Conservation (phyloP, 805 yeast genomes). For the Ogataea nitratoaversa region DNA sequence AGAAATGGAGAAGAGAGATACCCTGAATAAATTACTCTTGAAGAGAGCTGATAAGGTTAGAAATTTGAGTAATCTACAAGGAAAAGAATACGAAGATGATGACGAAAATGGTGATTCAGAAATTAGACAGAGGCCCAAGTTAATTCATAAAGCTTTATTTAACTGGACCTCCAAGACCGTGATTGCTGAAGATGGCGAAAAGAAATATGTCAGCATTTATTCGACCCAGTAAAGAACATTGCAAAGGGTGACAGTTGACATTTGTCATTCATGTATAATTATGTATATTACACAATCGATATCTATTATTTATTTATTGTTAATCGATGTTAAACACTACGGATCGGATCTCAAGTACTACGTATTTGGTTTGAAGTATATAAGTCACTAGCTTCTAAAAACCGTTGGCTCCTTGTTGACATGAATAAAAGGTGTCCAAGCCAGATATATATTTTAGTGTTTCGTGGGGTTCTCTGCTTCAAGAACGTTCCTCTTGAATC, state of each 20-base stretch:
- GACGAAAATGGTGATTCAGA: conserved; percentile 13
- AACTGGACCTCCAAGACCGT: conserved; percentile 35
- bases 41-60: conserved; percentile 76
- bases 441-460: not conserved
- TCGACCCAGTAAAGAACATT: conserved; percentile 14
- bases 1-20: conserved; percentile 91
- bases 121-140: conserved; percentile 36
- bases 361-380: too few species aligned
- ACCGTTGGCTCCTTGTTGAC: not conserved
- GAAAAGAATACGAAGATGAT: conserved; percentile 28
- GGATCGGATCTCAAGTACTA: too few species aligned
- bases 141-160: conserved; percentile 42
- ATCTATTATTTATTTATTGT: too few species aligned
- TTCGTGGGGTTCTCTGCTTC: conserved; percentile 15
- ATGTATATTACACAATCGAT: too few species aligned
- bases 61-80: conserved; percentile 26
- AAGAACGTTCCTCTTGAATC: conserved; percentile 33
- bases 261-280: too few species aligned
- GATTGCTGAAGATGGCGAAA: conserved; percentile 10
- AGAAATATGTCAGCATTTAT: conserved; percentile 14
- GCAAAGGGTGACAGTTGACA: too few species aligned
- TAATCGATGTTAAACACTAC: too few species aligned
- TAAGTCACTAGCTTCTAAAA: too few species aligned
- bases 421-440: too few species aligned
- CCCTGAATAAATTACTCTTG: conserved; percentile 78